Evolutionary conservation across 75 land plant species (phyloP), one percentile per base, ranked within the genome.

Genomic region (Picea glauca): DNA sequence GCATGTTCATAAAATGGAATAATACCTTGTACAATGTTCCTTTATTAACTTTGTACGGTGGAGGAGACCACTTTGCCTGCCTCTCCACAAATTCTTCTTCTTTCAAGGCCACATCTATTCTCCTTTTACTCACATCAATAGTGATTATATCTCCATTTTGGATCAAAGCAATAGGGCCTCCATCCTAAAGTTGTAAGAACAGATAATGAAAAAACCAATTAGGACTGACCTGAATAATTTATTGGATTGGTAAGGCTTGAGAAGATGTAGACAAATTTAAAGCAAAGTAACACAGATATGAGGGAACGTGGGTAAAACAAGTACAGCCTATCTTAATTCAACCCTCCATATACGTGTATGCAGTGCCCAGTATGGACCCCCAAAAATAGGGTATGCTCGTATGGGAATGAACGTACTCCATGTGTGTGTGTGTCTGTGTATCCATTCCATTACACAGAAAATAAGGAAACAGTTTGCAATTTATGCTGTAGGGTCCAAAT

Each of bases 111-210:
- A 89, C 90, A 82, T 95, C 86, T 60, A 97, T 95, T 78, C 83
- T 86, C 77, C 88, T 81, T 80, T 90, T 95, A 68, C 79, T 75
- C 21, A 95, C 84, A 75, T 97, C 97, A 43, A 95, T 88, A 13
- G 91, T 88, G 66, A 97, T 93, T n/a, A 88, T 77, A 74, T 97
- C 99, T 26, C 96, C 98, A 80, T 93, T 88, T 80, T 83, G 61
- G 31, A 97, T 54, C 13, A 97, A 85, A 60, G 87, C 99, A 79
- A 97, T 93, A 21, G 99, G 99, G 11, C 99, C 99, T 38, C 99
- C 99, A 40, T 91, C 98, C 98, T 93, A 85, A 21, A 81, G 20
- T 75, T 33, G 31, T 18, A 57, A 33, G 59, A n/a, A 43, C 2
- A 75, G 30, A 31, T 54, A 8, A 56, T 31, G 26, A 56, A 30